These are phyloP conservation scores for Zygnema cylindricum DNA, from an alignment of 139 green algal species.

Conservation along the genomic window DNA sequence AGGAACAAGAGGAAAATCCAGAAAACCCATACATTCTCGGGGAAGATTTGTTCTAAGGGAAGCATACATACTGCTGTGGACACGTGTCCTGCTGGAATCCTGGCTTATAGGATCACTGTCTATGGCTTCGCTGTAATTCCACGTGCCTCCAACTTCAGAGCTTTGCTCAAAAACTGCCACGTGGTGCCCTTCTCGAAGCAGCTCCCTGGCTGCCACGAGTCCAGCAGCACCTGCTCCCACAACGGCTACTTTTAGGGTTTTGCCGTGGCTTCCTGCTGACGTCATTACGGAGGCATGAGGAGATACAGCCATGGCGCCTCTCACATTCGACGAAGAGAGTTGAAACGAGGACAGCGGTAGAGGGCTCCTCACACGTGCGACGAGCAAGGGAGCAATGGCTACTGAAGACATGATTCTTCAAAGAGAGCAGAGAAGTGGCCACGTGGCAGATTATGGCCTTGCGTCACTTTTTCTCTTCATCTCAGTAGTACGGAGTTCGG, in stretches of 20 bases:
- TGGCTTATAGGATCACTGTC: conserved; percentile 35
- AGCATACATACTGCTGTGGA: conserved; percentile 55
- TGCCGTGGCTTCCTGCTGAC: too few relatives aligned
- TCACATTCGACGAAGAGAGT: too few relatives aligned
- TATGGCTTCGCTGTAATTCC: conserved; percentile 28
- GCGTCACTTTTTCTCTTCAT: too few relatives aligned
- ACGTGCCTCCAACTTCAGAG: conserved; percentile 37
- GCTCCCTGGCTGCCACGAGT: conserved; percentile 71
- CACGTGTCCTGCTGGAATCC: background rate
- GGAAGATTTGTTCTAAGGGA: conserved; percentile 81
- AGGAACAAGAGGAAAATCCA: conserved; percentile 73
- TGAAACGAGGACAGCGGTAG: too few relatives aligned
- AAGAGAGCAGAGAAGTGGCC: too few relatives aligned
- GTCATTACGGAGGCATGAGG: too few relatives aligned
- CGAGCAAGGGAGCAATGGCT: too few relatives aligned
- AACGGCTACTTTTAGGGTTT: conserved; percentile 67
- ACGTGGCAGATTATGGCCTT: too few relatives aligned
- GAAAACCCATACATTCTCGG: conserved; percentile 78
- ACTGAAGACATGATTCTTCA: too few relatives aligned
- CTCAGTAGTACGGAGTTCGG: too few relatives aligned
- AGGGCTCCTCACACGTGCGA: too few relatives aligned
- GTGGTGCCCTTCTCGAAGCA: conserved; percentile 69
- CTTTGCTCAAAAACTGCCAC: conserved; percentile 74
- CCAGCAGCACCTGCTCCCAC: conserved; percentile 79
- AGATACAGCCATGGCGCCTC: too few relatives aligned